Percentiles rank a stretch among this genome's conserved stretches.
phyloP scores from a whole-genome alignment of 345 rosid species.

The Alliaria petiolata region DNA sequence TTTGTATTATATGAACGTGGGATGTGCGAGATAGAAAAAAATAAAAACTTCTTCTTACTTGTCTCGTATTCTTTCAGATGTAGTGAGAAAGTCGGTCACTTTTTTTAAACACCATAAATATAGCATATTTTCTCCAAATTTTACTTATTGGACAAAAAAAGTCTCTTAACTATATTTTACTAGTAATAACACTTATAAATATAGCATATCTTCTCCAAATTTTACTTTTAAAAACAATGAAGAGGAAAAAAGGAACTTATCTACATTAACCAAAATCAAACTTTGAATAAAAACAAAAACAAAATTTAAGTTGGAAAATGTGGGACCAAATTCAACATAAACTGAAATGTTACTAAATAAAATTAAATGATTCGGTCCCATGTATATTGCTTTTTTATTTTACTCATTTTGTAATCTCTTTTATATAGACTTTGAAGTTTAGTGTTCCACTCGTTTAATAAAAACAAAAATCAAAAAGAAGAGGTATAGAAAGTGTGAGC shows the following conservation, averaged over 20 bases:
- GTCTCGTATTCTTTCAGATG: no score
- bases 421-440: no score
- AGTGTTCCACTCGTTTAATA: not conserved
- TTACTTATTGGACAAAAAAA: not conserved
- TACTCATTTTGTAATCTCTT: not conserved
- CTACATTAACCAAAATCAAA: not conserved
- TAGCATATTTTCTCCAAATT: no score
- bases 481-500: not conserved
- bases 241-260: not conserved
- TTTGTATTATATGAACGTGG: no score
- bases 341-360: conserved; percentile 16
- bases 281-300: not conserved
- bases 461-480: not conserved
- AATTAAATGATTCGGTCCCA: conserved; percentile 13
- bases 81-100: no score
- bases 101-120: no score
- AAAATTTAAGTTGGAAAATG: not conserved
- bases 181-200: not conserved
- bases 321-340: conserved; percentile 10
- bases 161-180: not conserved
- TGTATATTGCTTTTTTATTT: not conserved
- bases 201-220: not conserved
- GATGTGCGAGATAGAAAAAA: no score
- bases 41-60: no score
- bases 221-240: not conserved